A percentile compares a stretch with the other conserved stretches of the same genome.
These are phyloP conservation scores for sorghum (Sorghum bicolor) DNA, from an alignment of 176 grass and related monocot species.

Conservation along the genomic window Sorghum_bicolor_NCBIv3 NC_012872.2:2558501-2559000, in stretches of 20 bases:
- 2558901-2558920: neutral
- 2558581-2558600: neutral
- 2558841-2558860: neutral
- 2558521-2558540: no score
- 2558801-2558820: no score
- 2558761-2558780: neutral
- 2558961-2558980: neutral
- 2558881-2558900: neutral
- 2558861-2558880: neutral
- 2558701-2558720: neutral
- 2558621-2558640: neutral
- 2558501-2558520: no score
- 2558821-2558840: neutral
- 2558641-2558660: neutral
- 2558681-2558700: neutral
- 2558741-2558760: neutral
- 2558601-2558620: neutral
- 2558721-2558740: no score
- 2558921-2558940: neutral
- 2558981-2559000: neutral
- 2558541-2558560: no score
- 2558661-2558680: neutral
- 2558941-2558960: neutral
- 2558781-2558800: neutral
- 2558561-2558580: no score